These are phyloP conservation scores for Diaporthe sp. DNA, from an alignment of 2,329 filamentous ascomycete genomes.

Conservation along the genomic window DNA sequence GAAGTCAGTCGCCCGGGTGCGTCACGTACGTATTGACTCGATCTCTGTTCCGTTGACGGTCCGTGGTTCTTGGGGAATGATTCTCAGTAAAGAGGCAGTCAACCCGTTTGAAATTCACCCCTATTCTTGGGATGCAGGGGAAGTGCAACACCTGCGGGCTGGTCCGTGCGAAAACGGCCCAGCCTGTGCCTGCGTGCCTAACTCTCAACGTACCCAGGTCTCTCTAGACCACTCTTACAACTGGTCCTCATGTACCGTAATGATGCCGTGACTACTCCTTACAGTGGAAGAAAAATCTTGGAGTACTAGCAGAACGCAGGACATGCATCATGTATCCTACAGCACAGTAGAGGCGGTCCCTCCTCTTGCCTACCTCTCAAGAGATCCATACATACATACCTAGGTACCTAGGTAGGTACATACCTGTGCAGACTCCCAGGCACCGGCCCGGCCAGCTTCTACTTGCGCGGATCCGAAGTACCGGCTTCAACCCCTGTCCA, in stretches of 20 bases:
- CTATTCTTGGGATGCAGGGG: conserved; percentile 31
- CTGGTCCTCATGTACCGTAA: not conserved
- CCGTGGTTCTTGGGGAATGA: conserved; percentile 16
- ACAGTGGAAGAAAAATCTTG: not conserved
- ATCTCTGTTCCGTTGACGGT: conserved; percentile 9
- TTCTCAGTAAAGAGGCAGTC: conserved; percentile 1
- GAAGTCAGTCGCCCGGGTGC: not conserved
- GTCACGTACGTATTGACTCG: not conserved
- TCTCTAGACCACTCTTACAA: not conserved
- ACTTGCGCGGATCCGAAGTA: not conserved
- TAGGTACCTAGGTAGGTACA: too few species aligned
- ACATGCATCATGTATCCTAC: not conserved
- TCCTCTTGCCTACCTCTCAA: too few species aligned
- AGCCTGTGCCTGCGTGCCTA: not conserved
- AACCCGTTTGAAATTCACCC: too few species aligned
- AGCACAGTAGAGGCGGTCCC: too few species aligned
- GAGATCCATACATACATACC: too few species aligned
- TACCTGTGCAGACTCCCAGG: not conserved
- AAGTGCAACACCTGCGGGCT: conserved; percentile 1
- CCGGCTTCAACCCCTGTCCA: conserved; percentile 4
- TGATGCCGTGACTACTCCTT: not conserved
- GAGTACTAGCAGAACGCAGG: not conserved
- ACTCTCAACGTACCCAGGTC: not conserved
- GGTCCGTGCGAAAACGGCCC: conserved; percentile 20
- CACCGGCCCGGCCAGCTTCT: not conserved